Conservation (phyloP, 2,329 filamentous ascomycete species). For the Diaporthe nobilis region DNA sequence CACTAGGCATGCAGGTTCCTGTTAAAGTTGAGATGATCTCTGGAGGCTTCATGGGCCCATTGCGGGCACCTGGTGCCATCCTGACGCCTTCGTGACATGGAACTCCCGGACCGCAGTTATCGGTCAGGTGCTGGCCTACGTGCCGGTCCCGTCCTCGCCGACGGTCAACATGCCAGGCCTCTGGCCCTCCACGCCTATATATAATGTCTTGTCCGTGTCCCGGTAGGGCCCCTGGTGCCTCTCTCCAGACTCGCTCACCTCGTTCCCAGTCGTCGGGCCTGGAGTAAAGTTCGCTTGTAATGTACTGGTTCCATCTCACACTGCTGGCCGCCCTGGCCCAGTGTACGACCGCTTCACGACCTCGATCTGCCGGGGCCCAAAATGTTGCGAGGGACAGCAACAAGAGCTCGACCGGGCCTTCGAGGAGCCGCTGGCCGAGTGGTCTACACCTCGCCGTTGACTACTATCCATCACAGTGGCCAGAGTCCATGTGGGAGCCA, state of each 20-base stretch:
- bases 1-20: constrained; percentile 1
- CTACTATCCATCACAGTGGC: constrained; percentile 47
- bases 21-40: constrained; percentile 11
- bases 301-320: constrained; percentile 13
- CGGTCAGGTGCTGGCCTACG: neutral
- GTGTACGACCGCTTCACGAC: neutral
- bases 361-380: neutral
- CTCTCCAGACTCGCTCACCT: no score
- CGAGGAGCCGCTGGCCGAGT: constrained; percentile 42
- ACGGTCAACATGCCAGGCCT: neutral
- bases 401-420: constrained; percentile 15
- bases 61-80: constrained; percentile 4
- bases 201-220: neutral
- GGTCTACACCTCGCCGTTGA: constrained; percentile 45
- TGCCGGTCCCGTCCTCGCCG: neutral
- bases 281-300: neutral
- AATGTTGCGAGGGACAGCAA: neutral
- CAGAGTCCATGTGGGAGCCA: constrained; percentile 44
- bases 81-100: constrained; percentile 14
- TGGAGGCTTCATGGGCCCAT: neutral
- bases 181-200: constrained; percentile 3
- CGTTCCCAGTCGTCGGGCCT: neutral
- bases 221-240: neutral
- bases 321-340: constrained; percentile 33
- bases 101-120: neutral